Conservation (phyloP, 2,329 filamentous ascomycete genomes). For the Xylaria sp. region DNA sequence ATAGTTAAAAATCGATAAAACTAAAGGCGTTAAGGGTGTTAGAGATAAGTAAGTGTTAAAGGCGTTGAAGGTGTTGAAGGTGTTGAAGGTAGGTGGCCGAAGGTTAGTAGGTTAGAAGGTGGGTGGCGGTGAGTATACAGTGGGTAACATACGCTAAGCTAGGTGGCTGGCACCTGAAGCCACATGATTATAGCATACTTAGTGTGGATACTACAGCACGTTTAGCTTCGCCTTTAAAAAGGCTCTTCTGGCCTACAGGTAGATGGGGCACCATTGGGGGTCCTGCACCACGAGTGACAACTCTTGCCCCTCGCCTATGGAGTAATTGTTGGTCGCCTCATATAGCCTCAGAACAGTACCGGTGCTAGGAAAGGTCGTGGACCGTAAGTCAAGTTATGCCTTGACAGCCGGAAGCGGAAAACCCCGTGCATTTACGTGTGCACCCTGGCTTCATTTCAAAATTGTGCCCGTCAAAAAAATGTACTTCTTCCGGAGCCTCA, state of each 20-base stretch:
- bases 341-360: neutral
- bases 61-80: too few relatives aligned
- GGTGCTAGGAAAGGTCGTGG: neutral
- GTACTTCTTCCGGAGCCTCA: neutral
- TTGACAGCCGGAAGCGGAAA: constrained; percentile 1
- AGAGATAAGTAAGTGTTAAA: too few relatives aligned
- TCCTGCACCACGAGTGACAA: neutral
- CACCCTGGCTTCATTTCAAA: constrained; percentile 1
- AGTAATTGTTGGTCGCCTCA: neutral
- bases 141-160: too few relatives aligned
- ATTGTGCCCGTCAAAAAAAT: neutral
- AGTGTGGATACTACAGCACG: too few relatives aligned
- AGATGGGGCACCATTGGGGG: neutral
- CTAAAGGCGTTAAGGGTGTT: too few relatives aligned
- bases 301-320: neutral
- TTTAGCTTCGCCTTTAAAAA: too few relatives aligned
- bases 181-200: too few relatives aligned
- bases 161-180: too few relatives aligned
- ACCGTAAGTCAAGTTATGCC: neutral
- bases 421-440: neutral
- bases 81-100: too few relatives aligned
- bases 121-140: too few relatives aligned
- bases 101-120: too few relatives aligned
- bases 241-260: neutral
- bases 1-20: too few relatives aligned